Evolutionary conservation across 805 yeast genomes (phyloP).

Genomic region (Ascoidea rubescens): DNA sequence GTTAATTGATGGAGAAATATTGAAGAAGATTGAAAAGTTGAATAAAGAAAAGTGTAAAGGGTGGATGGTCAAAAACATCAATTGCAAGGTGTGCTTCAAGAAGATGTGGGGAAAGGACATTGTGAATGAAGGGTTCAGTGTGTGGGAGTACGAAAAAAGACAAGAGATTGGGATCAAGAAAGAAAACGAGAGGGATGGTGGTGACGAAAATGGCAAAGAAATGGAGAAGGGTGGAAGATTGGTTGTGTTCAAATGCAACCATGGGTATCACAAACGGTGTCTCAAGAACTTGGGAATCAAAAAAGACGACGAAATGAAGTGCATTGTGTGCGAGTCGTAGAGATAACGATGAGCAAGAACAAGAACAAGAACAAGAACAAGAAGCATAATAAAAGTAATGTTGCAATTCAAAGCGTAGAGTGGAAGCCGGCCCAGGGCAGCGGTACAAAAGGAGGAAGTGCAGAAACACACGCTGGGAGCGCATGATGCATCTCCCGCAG

Average conservation of each 20-base stretch:
- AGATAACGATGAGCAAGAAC: neutral
- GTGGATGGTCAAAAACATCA: slow-evolving; percentile 41
- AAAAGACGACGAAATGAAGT: neutral
- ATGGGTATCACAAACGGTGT: slow-evolving; percentile 50
- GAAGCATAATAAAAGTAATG: neutral
- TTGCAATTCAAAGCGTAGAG: too few relatives aligned
- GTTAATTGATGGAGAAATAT: slow-evolving; percentile 44
- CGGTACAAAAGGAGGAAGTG: neutral
- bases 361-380: too few relatives aligned
- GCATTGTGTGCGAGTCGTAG: neutral
- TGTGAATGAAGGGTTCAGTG: slow-evolving; percentile 30
- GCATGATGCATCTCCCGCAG: neutral
- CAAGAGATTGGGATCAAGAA: slow-evolving; percentile 12
- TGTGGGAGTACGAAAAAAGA: slow-evolving; percentile 39
- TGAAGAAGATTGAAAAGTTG: slow-evolving; percentile 28
- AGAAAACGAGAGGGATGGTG: slow-evolving; percentile 5
- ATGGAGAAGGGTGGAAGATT: slow-evolving; percentile 17
- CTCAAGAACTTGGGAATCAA: slow-evolving; percentile 30
- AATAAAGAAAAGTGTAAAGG: slow-evolving; percentile 36
- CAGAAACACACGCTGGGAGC: neutral
- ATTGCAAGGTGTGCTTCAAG: slow-evolving; percentile 70
- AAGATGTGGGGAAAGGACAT: slow-evolving; percentile 57
- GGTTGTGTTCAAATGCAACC: slow-evolving; percentile 49
- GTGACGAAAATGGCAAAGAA: slow-evolving; percentile 5
- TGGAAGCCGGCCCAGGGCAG: neutral